Conservation (phyloP, 148 eudicot genomes). For the Chenopodium berlandieri region DNA sequence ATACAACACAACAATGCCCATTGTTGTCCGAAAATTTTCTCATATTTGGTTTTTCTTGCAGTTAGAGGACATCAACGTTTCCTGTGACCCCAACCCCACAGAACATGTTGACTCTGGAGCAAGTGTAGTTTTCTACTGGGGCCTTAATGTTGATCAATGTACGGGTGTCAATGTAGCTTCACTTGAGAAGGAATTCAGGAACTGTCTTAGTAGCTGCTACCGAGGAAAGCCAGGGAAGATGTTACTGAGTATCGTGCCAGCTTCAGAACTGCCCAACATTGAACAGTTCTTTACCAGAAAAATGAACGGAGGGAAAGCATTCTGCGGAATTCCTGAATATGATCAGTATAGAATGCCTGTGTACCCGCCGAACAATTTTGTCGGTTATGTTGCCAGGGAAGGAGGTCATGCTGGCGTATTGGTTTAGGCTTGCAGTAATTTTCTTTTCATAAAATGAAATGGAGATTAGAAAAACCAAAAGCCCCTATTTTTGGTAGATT, state of each 20-base stretch:
- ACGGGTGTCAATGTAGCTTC: slow-evolving; percentile 16
- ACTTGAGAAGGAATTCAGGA: slow-evolving; percentile 38
- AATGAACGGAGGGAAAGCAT: slow-evolving; percentile 10
- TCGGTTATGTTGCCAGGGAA: slow-evolving; percentile 17
- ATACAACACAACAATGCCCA: no score
- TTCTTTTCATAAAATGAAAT: neutral
- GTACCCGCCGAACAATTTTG: slow-evolving; percentile 20
- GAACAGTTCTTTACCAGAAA: neutral
- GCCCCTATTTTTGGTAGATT: no score
- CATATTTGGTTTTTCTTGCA: slow-evolving; percentile 20
- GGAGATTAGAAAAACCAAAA: neutral
- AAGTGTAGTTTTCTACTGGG: slow-evolving; percentile 54
- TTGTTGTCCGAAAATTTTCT: neutral
- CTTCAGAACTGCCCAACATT: slow-evolving; percentile 35
- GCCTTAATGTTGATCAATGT: slow-evolving; percentile 30
- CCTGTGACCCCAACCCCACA: slow-evolving; percentile 65
- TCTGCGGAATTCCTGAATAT: slow-evolving; percentile 21
- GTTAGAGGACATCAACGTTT: slow-evolving; percentile 51
- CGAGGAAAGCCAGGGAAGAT: slow-evolving; percentile 36
- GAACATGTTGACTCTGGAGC: slow-evolving; percentile 40
- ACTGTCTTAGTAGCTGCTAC: slow-evolving; percentile 24
- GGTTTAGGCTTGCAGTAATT: neutral
- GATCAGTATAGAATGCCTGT: slow-evolving; percentile 12
- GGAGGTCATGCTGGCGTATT: slow-evolving; percentile 12
- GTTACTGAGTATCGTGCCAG: slow-evolving; percentile 34